Evolutionary conservation across 2,329 filamentous ascomycete species (phyloP).

Genomic region (Paracoccidioides lutzii): DNA sequence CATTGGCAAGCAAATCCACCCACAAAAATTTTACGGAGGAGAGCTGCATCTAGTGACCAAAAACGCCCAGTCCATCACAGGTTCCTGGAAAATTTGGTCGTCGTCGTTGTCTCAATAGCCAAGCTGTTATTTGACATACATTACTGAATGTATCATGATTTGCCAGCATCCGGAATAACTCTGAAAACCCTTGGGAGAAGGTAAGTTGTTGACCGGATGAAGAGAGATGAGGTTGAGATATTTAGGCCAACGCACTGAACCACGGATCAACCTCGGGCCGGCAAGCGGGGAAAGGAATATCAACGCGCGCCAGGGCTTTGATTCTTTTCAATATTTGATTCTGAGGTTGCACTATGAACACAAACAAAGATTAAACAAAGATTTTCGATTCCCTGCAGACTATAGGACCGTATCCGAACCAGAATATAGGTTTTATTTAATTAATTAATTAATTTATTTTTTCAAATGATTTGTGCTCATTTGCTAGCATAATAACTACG

Average conservation of each 20-base stretch:
- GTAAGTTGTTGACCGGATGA: too few relatives aligned
- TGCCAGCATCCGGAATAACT: constrained; percentile 8
- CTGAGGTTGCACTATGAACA: background rate
- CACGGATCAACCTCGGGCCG: background rate
- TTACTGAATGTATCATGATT: too few relatives aligned
- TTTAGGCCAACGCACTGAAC: constrained; percentile 28
- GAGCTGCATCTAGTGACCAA: background rate
- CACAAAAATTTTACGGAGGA: too few relatives aligned
- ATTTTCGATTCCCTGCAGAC: background rate
- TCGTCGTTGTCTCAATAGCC: background rate
- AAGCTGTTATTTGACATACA: too few relatives aligned
- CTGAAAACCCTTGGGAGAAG: too few relatives aligned
- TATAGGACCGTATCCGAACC: background rate
- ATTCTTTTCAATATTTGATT: background rate
- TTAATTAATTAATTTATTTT: background rate
- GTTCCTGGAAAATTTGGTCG: constrained; percentile 2
- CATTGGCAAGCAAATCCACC: too few relatives aligned
- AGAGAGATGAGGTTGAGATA: constrained; percentile 19
- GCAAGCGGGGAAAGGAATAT: background rate
- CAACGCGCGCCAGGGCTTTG: background rate
- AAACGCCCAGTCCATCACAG: background rate
- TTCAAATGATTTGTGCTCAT: background rate
- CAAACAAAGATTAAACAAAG: background rate
- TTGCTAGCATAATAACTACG: too few relatives aligned
- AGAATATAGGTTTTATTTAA: background rate